These are phyloP conservation scores for Colletotrichum shisoi DNA, from an alignment of 2,329 filamentous ascomycete genomes.

Conservation along the genomic window DNA sequence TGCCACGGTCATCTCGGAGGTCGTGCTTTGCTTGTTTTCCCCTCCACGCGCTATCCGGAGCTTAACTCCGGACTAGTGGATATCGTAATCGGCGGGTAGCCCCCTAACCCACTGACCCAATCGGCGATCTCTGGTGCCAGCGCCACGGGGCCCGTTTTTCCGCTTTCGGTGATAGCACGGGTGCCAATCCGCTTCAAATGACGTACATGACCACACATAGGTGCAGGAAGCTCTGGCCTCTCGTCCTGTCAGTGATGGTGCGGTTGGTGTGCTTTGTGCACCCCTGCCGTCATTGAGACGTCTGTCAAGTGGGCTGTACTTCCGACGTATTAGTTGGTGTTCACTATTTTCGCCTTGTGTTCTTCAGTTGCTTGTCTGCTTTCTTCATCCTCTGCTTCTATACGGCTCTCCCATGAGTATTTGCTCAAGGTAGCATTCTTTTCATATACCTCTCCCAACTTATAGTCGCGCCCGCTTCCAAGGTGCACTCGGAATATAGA, in stretches of 20 bases:
- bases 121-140: slow-evolving; percentile 19
- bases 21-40: not conserved
- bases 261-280: slow-evolving; percentile 5
- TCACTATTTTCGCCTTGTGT: not conserved
- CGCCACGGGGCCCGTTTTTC: slow-evolving; percentile 13
- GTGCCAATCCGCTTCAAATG: slow-evolving; percentile 15
- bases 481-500: not conserved
- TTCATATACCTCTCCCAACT: not conserved
- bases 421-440: not conserved
- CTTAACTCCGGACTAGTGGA: slow-evolving; percentile 28
- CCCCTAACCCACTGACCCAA: slow-evolving; percentile 9
- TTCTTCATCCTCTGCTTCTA: not conserved
- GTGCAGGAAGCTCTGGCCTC: slow-evolving; percentile 32
- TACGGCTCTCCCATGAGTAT: not conserved
- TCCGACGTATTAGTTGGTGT: slow-evolving; percentile 1
- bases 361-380: not conserved
- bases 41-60: slow-evolving; percentile 23
- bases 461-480: not conserved
- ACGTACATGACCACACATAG: slow-evolving; percentile 29
- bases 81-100: not conserved
- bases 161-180: slow-evolving; percentile 14
- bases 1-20: not conserved
- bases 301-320: slow-evolving; percentile 20
- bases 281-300: slow-evolving; percentile 38
- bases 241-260: not conserved